A percentile compares a stretch with the other conserved stretches of the same genome.
Evolutionary conservation across 23 red algal genomes (phyloP).

Genomic region (Cyanidiococcus yangmingshanensis): DNA sequence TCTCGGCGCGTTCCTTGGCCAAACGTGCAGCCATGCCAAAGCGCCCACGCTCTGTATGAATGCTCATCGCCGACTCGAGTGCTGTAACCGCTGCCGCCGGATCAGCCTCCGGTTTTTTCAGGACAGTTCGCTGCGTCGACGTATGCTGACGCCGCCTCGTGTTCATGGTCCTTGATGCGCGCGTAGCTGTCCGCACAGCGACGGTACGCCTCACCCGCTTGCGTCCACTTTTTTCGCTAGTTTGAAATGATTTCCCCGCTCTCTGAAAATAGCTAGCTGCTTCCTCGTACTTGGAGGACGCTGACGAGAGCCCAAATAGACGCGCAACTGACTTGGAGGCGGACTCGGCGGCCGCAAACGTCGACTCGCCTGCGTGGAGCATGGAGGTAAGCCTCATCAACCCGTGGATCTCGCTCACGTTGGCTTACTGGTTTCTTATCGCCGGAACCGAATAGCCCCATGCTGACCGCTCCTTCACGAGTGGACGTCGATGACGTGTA

Average conservation of each 20-base stretch:
- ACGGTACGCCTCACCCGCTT: constrained; percentile 57
- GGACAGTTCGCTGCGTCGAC: constrained; percentile 77
- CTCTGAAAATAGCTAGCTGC: constrained; percentile 72
- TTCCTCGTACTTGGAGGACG: constrained; percentile 38
- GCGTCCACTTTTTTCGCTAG: constrained; percentile 59
- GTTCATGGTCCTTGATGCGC: constrained; percentile 34
- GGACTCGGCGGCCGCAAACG: not conserved
- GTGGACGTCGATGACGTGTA: too few species aligned
- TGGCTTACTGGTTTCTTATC: not conserved
- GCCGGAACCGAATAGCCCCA: constrained; percentile 8
- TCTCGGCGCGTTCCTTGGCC: constrained; percentile 82
- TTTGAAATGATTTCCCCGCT: constrained; percentile 73
- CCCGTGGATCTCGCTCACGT: constrained; percentile 4
- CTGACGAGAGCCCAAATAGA: constrained; percentile 3
- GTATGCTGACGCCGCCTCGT: constrained; percentile 76
- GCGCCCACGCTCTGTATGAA: constrained; percentile 54
- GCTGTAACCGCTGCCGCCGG: constrained; percentile 44
- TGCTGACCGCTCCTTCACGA: too few species aligned
- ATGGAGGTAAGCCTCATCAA: constrained; percentile 15
- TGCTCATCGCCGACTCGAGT: constrained; percentile 49
- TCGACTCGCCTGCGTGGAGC: constrained; percentile 14
- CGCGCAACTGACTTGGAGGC: not conserved
- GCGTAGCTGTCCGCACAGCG: constrained; percentile 41
- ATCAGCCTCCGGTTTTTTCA: constrained; percentile 43
- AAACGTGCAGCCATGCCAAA: constrained; percentile 73